phyloP scores from a whole-genome alignment of 2,329 filamentous ascomycete genomes.

The Didymella pinodella region DNA sequence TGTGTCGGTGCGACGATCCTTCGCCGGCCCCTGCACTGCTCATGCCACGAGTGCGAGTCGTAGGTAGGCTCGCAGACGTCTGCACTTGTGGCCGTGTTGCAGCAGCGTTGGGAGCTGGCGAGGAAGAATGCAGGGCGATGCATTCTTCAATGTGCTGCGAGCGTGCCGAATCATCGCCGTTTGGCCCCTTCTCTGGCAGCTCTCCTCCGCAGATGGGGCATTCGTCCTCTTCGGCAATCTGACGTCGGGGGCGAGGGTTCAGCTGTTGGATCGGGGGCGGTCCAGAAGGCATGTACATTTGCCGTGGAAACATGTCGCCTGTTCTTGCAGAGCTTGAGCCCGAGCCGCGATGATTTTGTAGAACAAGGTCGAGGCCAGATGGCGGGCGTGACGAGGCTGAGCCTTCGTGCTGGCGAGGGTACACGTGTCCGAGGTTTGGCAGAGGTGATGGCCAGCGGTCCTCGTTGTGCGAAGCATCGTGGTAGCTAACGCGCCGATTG shows the following conservation, averaged over 20 bases:
- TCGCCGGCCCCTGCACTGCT: constrained; percentile 39
- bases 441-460: constrained; percentile 39
- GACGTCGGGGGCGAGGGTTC: constrained; percentile 34
- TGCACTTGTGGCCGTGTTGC: constrained; percentile 21
- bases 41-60: constrained; percentile 45
- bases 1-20: constrained; percentile 36
- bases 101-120: constrained; percentile 27
- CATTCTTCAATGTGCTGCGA: constrained; percentile 57
- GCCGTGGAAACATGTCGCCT: constrained; percentile 30
- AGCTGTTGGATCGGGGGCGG: constrained; percentile 26
- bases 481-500: constrained; percentile 38
- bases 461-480: constrained; percentile 28
- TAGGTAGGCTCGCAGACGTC: constrained; percentile 40
- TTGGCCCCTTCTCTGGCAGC: constrained; percentile 62
- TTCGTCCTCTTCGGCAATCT: constrained; percentile 73
- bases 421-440: constrained; percentile 24
- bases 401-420: constrained; percentile 23
- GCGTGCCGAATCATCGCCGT: constrained; percentile 51
- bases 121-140: constrained; percentile 45
- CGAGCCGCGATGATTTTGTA: constrained; percentile 16
- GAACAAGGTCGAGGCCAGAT: constrained; percentile 5
- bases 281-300: constrained; percentile 24
- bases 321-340: constrained; percentile 23
- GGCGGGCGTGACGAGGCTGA: constrained; percentile 24
- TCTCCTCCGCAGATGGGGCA: constrained; percentile 79